phyloP scores from a whole-genome alignment of 352 stramenopile genomes.

The Phytophthora ohioensis region DNA sequence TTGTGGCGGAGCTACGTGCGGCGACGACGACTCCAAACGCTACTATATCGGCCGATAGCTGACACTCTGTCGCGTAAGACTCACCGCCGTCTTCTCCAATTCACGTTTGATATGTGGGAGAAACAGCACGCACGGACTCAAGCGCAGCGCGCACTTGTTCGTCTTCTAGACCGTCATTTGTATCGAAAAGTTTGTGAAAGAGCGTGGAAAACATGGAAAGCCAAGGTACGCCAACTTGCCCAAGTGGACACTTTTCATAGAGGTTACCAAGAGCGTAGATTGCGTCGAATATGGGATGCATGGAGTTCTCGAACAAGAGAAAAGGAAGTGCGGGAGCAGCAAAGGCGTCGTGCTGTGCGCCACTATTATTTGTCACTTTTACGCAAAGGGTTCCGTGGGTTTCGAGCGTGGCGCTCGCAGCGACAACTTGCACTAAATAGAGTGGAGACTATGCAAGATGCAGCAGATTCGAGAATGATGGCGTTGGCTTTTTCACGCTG shows the following conservation, averaged over 20 bases:
- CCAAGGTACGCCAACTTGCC: constrained; percentile 10
- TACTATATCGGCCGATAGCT: constrained; percentile 21
- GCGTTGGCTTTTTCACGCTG: constrained; percentile 27
- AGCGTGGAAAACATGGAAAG: constrained; percentile 34
- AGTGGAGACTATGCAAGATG: constrained; percentile 30
- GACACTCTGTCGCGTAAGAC: constrained; percentile 15
- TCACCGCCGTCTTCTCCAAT: constrained; percentile 15
- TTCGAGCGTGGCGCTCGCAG: constrained; percentile 23
- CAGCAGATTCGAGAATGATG: constrained; percentile 17
- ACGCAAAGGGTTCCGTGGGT: constrained; percentile 23
- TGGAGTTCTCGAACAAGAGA: constrained; percentile 32
- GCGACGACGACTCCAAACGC: constrained; percentile 15
- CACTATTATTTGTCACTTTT: constrained; percentile 38
- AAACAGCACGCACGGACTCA: constrained; percentile 9
- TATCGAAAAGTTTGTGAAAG: constrained; percentile 34
- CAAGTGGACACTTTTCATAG: constrained; percentile 26
- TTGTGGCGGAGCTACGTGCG: constrained; percentile 25
- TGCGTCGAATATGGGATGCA: constrained; percentile 32
- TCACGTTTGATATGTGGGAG: constrained; percentile 29
- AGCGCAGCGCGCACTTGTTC: constrained; percentile 15
- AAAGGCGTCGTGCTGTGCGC: constrained; percentile 40
- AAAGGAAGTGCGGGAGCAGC: constrained; percentile 30
- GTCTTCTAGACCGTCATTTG: constrained; percentile 36
- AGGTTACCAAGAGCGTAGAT: constrained; percentile 12
- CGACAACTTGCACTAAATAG: constrained; percentile 14